Conservation (phyloP, 495 filamentous ascomycete genomes). For the Neurospora hispaniola region DNA sequence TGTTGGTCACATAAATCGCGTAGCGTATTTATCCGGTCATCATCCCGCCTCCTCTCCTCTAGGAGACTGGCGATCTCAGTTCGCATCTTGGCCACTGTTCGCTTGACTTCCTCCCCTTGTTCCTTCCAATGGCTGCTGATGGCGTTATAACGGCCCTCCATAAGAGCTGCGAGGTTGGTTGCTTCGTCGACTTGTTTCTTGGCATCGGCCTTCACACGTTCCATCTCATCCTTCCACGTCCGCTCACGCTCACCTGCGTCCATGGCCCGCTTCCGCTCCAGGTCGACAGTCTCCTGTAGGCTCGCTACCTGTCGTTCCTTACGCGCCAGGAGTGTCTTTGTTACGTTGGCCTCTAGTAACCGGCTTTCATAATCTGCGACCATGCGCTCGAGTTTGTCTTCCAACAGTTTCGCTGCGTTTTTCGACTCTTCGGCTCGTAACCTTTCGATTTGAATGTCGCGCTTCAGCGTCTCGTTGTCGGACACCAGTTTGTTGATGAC, state of each 20-base stretch:
- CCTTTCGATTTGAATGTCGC: constrained; percentile 66
- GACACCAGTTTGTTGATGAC: constrained; percentile 85
- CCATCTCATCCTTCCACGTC: constrained; percentile 50
- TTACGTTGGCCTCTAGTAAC: constrained; percentile 58
- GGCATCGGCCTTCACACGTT: constrained; percentile 49
- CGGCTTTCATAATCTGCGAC: constrained; percentile 56
- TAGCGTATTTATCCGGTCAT: constrained; percentile 46
- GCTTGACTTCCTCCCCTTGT: constrained; percentile 49
- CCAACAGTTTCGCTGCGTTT: constrained; percentile 59
- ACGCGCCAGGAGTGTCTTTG: constrained; percentile 58
- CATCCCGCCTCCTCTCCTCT: constrained; percentile 42
- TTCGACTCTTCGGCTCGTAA: constrained; percentile 63
- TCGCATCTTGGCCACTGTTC: constrained; percentile 43
- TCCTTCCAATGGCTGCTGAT: constrained; percentile 55
- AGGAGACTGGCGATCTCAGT: constrained; percentile 36
- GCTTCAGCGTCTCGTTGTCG: constrained; percentile 75
- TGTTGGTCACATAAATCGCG: constrained; percentile 60
- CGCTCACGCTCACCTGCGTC: constrained; percentile 49
- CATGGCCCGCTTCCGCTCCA: constrained; percentile 52
- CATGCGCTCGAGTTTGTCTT: constrained; percentile 61
- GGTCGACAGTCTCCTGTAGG: constrained; percentile 52
- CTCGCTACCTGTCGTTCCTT: constrained; percentile 76
- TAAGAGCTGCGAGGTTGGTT: constrained; percentile 41
- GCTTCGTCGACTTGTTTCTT: constrained; percentile 53
- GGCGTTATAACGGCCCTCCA: constrained; percentile 59